Evolutionary conservation across 1,284 basidiomycete species (phyloP).

Genomic region (Moesziomyces parantarcticus): DNA sequence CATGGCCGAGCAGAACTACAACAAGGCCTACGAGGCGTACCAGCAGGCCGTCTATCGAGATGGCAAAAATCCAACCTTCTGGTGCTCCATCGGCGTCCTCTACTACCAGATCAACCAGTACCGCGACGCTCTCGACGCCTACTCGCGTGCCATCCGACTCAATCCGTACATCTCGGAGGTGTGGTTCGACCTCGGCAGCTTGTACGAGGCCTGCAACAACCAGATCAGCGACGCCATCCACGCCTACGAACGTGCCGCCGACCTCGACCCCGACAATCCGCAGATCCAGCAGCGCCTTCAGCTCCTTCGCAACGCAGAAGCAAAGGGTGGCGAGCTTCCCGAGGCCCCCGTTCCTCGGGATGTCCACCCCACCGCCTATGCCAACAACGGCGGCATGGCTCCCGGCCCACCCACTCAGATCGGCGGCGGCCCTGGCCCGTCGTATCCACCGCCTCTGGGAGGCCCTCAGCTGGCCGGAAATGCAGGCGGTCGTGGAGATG

Average conservation of each 20-base stretch:
- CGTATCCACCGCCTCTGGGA: slow-evolving; percentile 33
- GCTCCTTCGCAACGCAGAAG: slow-evolving; percentile 82
- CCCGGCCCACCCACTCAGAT: slow-evolving; percentile 57
- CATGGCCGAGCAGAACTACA: slow-evolving; percentile 99
- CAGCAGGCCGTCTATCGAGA: slow-evolving; percentile 99
- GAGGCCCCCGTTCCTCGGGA: slow-evolving; percentile 90
- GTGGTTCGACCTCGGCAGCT: slow-evolving; percentile 96
- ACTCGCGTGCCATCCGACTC: slow-evolving; percentile 96
- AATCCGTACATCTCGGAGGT: slow-evolving; percentile 99
- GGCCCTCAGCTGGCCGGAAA: slow-evolving; percentile 50
- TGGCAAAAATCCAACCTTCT: slow-evolving; percentile 97
- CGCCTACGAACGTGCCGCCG: slow-evolving; percentile 75
- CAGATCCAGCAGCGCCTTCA: slow-evolving; percentile 62
- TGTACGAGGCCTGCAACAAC: slow-evolving; percentile 99
- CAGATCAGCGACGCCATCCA: slow-evolving; percentile 99
- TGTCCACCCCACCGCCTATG: slow-evolving; percentile 91
- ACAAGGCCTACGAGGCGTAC: slow-evolving; percentile 99
- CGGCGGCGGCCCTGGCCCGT: slow-evolving; percentile 41
- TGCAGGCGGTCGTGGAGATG: slow-evolving; percentile 28
- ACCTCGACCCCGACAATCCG: slow-evolving; percentile 65
- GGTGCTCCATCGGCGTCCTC: slow-evolving; percentile 98
- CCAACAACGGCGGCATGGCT: slow-evolving; percentile 53
- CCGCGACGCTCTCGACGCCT: slow-evolving; percentile 96
- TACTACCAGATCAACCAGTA: slow-evolving; percentile 99
- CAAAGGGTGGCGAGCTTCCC: slow-evolving; percentile 79